Base-by-base conservation (phyloP, 192 early-diverging fungal genomes). In the Linnemannia exigua region DNA sequence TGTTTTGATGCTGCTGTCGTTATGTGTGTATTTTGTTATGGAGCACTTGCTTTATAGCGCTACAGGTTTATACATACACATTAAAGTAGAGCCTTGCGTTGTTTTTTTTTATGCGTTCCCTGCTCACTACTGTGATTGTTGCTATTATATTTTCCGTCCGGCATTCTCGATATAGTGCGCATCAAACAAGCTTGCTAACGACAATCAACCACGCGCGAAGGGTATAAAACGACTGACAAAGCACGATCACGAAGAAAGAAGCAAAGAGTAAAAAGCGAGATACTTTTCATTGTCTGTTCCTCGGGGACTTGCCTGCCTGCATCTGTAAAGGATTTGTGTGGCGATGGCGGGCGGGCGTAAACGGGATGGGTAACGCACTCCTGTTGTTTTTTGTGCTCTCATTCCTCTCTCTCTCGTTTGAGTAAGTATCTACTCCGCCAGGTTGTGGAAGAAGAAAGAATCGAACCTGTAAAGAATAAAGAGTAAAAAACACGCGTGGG, bases 391-490 rank as follows among this genome's bases (percentile, higher is more conserved):
- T 61, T 28, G 25, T 63, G 58, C 58, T 63, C 22, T n/a, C 22
- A 20, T n/a, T 58, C 51, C 20, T 52, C n/a, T 28, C 31, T 63
- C 28, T 31, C 58, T 31, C n/a, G n/a, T n/a, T 63, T 63, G 58
- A 28, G 28, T 63, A 25, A 4, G 25, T 63, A 63, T 63, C 12
- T 63, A 63, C 58, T 63, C 58, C 58, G 58, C 58, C 58, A 25
- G 58, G 58, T 54, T 31, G 58, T 63, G 58, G 58, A 63, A 63
- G 58, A 63, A 63, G 58, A 63, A 63, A 31, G 25, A 63, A 63
- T 63, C 9, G 12, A 61, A 31, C 11, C 12, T 20, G 25, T 31
- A 31, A 61, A 61, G 58, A 63, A 31, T 63, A 63, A 58, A 54
- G 22, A 47, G 25, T n/a, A 54, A n/a, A 11, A 54, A 25, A 54